Evolutionary conservation across 2,329 filamentous ascomycete genomes (phyloP), one percentile per base, ranked within the genome.

Genomic region (Dothidotthia symphoricarpi): DNA sequence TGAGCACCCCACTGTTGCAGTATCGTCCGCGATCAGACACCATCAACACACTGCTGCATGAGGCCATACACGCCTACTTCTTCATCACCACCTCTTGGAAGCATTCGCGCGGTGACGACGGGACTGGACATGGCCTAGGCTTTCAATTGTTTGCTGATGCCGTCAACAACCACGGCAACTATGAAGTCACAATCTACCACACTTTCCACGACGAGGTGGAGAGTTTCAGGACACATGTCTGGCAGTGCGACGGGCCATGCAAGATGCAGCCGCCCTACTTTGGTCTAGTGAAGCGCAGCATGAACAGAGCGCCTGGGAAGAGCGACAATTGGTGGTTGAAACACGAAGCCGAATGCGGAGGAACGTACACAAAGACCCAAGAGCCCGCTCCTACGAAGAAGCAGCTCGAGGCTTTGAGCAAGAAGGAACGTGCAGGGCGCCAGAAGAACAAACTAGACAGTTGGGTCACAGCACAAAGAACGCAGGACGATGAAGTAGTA

Each of bases 131-230:
- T 39, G 70, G 69, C 1, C 44, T 43, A 8, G 70, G 69, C 4
- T 72, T 72, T 38, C 64, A 69, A 29, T 46, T 70, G 12, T 55
- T 72, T 2, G 69, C 70, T 2, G 65, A 70, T 38, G 66, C 68
- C n/a, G 68, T 73, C 39, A 73, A 71, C 41, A 64, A 60, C 33
- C 69, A 72, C 38, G 68, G 67, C 26, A 53, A 49, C 33, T 71
- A 71, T 36, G 44, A 64, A 3, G 53, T 73, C 16, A 69, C 68
- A 19, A 51, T 72, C 9, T 72, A 61, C 41, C 70, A 72, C 47
- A 68, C 65, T 3, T 73, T 73, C 36, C 69, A 72, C 41, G 69
- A 72, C 25, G 69, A 73, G 46, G 69, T 73, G 10, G 68, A 72
- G 14, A 69, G 64, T 50, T 73, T 68, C 40, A 58, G 69, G 13